Evolutionary conservation across 768 basidiomycete genomes (phyloP), one percentile per base, ranked within the genome.

Genomic region (Hericium erinaceus): DNA sequence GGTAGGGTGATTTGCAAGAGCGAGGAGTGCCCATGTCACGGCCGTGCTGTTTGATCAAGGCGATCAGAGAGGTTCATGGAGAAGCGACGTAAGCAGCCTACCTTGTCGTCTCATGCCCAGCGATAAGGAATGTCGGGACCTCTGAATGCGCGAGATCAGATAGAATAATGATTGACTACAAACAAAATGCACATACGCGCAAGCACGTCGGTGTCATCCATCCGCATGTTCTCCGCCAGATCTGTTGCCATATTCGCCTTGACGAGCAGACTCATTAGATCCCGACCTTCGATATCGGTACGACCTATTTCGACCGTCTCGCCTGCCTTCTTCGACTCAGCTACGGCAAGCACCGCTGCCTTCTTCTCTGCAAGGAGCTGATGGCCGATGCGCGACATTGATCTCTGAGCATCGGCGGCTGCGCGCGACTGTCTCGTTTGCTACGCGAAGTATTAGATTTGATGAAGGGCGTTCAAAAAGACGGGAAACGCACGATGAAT

Each of bases 361-460:
- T 84, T 84, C 62, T 81, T 85, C 8, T 80, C 73, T 8, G 60
- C 57, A n/a, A 84, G 59, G 7, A 86, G 69, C 38, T 80, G 69
- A 13, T 64, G 64, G 5, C 81, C 84, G 51, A 87, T 80, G 11
- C 75, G 71, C 15, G 62, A 57, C 73, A 84, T 83, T 0, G 73
- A 78, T 1, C 57, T 62, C 37, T 70, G 68, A 5, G 79, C 75
- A 6, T 55, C 58, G 24, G 55, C 52, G 20, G 68, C 57, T 38
- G 39, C 55, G 15, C 67, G 64, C 11, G 37, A 39, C 16, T 58
- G 55, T 20, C 44, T 38, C 10, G 58, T 69, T 15, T 64, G 66
- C 73, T 73, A 16, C 33, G 33, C 1, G 33, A 7, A 33, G 9
- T 33, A 10, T 33, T 10, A 44, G 10, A 16, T 16, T 44, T 44